Evolutionary conservation across 2,329 filamentous ascomycete species (phyloP), one percentile per base, ranked within the genome.

Genomic region (Monosporascus sp.): DNA sequence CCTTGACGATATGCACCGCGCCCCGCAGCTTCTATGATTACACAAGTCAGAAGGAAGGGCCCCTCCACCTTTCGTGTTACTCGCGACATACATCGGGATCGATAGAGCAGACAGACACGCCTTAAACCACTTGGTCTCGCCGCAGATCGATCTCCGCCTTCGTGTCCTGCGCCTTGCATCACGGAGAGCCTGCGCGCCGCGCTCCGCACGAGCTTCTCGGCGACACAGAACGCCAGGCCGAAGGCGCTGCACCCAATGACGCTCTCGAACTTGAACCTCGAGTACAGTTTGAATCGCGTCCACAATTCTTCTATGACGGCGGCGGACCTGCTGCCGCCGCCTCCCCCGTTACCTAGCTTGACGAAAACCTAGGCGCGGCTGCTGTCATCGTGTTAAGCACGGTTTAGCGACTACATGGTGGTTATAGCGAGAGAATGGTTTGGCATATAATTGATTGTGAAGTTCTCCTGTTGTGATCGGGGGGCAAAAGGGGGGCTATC

Each of bases 1-100:
- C 37, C 45, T 47, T 27, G 14, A 57, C 51, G 22, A 57, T 53
- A 25, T 55, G 51, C 20, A 55, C 53, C 18, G 53, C 51, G 45
- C 55, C 55, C 8, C 55, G 53, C 45, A 55, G 51, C 4, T 25
- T 53, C 53, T 55, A 18, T 4, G 39, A 18, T 43, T 22, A 39
- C 6, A 43, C 15, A 25, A 5, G 11, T 55, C n/a, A 50, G 38
- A 20, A 50, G 20, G n/a, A 35, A 37, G 31, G 11, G 31, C 4
- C 31, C 31, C 9, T 14, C 9, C 11, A 35, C 31, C 4, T 35
- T 14, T 35, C 31, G 9, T 4, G 4, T 9, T 14, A 35, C 31
- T 35, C 11, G 11, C 11, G 9, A 14, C 9, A 35, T 9, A 31
- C 31, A 35, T 5, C 31, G 31, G 31, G 31, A 35, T 35, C 14